phyloP scores from a whole-genome alignment of 2,329 filamentous ascomycete species.

The Fusarium camptoceras region DNA sequence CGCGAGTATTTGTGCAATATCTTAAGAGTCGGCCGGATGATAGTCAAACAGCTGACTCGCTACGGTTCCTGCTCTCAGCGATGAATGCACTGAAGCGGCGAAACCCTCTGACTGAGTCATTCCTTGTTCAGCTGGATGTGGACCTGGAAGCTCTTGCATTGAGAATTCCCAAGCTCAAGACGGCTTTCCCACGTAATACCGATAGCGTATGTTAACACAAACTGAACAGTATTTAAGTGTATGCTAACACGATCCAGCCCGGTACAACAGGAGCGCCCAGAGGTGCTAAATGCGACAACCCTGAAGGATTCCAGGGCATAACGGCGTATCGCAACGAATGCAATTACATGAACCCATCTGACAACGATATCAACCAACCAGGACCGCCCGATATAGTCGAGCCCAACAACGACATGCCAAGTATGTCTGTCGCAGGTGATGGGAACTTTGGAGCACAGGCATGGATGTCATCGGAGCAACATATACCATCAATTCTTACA shows the following conservation, averaged over 20 bases:
- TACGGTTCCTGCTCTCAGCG: slow-evolving; percentile 90
- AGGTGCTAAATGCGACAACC: slow-evolving; percentile 50
- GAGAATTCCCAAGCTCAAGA: slow-evolving; percentile 68
- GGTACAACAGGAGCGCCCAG: slow-evolving; percentile 34
- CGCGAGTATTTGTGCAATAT: slow-evolving; percentile 94
- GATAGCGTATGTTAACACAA: slow-evolving; percentile 60
- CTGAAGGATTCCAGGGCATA: slow-evolving; percentile 56
- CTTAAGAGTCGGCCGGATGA: slow-evolving; percentile 94
- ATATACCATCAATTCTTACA: slow-evolving; percentile 52
- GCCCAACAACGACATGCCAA: slow-evolving; percentile 47
- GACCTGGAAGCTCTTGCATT: slow-evolving; percentile 82
- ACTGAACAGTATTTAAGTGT: not conserved
- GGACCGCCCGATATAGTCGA: slow-evolving; percentile 55
- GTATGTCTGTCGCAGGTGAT: slow-evolving; percentile 35
- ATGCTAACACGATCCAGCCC: slow-evolving; percentile 48
- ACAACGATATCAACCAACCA: slow-evolving; percentile 55
- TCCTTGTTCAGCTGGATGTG: slow-evolving; percentile 91
- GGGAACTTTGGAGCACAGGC: slow-evolving; percentile 47
- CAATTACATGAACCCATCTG: slow-evolving; percentile 55
- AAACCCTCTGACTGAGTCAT: slow-evolving; percentile 93
- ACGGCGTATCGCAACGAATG: slow-evolving; percentile 59
- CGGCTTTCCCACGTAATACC: slow-evolving; percentile 64
- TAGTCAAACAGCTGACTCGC: slow-evolving; percentile 78
- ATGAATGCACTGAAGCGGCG: slow-evolving; percentile 90
- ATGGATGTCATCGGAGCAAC: slow-evolving; percentile 57